These are phyloP conservation scores for Cutaneotrichosporon cyanovorans DNA, from an alignment of 1,284 basidiomycete genomes.

Conservation along the genomic window DNA sequence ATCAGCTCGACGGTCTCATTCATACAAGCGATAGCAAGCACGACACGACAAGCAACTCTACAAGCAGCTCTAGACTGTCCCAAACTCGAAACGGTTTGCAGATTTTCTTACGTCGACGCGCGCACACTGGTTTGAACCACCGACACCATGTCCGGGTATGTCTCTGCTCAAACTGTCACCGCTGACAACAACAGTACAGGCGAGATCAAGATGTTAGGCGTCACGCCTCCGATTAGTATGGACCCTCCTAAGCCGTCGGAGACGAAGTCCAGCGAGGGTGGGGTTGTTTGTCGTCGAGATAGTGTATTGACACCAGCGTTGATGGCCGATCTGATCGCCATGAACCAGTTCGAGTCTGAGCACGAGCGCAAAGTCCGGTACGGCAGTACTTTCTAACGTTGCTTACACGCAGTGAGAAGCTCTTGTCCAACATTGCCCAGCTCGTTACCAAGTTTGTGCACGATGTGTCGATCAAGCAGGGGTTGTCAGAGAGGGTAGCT, in stretches of 20 bases:
- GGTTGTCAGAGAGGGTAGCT: slow-evolving; percentile 80
- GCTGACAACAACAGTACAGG: slow-evolving; percentile 9
- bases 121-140: no score
- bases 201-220: slow-evolving; percentile 43
- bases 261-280: slow-evolving; percentile 66
- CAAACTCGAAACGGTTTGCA: no score
- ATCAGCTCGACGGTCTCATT: no score
- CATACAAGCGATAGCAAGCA: no score
- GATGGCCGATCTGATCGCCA: slow-evolving; percentile 71
- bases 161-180: background rate
- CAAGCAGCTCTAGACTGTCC: no score
- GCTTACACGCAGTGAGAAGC: slow-evolving; percentile 64
- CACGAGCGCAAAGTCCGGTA: slow-evolving; percentile 84
- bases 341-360: slow-evolving; percentile 84
- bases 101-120: no score
- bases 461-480: slow-evolving; percentile 65
- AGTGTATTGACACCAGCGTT: slow-evolving; percentile 24
- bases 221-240: slow-evolving; percentile 85
- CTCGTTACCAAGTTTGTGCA: slow-evolving; percentile 93
- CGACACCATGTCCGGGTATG: slow-evolving; percentile 11
- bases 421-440: slow-evolving; percentile 80
- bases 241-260: slow-evolving; percentile 61
- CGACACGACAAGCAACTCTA: no score
- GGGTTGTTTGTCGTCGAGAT: slow-evolving; percentile 52
- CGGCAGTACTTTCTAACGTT: slow-evolving; percentile 36